Evolutionary conservation across 2,329 filamentous ascomycete genomes (phyloP).

Genomic region (Fusarium sp.): DNA sequence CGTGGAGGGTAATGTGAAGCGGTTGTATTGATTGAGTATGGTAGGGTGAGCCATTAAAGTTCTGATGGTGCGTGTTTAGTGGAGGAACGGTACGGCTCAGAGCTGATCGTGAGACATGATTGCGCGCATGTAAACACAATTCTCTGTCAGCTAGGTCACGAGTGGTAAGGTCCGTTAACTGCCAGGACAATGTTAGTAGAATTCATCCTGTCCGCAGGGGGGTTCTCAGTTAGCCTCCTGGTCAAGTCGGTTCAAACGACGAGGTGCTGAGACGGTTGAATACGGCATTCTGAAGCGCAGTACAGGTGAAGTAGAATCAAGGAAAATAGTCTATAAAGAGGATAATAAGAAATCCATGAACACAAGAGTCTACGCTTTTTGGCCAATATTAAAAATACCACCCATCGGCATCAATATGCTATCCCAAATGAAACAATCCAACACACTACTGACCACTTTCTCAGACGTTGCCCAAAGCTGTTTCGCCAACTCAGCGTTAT

Average conservation of each 20-base stretch:
- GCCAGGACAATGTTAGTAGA: too few species aligned
- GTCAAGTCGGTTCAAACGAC: too few species aligned
- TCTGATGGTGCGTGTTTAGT: accelerated
- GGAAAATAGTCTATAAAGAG: not conserved
- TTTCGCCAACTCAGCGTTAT: not conserved
- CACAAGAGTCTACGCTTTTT: not conserved
- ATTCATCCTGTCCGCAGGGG: too few species aligned
- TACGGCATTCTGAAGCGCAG: not conserved
- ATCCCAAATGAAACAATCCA: not conserved
- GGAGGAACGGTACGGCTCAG: accelerated
- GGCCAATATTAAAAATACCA: not conserved
- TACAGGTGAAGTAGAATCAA: not conserved
- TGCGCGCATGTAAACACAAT: too few species aligned
- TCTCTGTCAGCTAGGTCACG: too few species aligned
- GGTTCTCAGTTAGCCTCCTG: too few species aligned
- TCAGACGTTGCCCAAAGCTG: not conserved
- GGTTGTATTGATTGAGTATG: too few species aligned
- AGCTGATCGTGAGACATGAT: too few species aligned
- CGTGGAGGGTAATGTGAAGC: not conserved
- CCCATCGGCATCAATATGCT: not conserved
- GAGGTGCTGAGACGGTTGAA: too few species aligned
- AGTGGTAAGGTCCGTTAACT: too few species aligned
- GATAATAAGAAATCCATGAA: not conserved
- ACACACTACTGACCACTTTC: not conserved
- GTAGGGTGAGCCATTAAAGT: not conserved